Evolutionary conservation across 495 filamentous ascomycete genomes (phyloP), one percentile per base, ranked within the genome.

Genomic region (Podospora fimiseda): DNA sequence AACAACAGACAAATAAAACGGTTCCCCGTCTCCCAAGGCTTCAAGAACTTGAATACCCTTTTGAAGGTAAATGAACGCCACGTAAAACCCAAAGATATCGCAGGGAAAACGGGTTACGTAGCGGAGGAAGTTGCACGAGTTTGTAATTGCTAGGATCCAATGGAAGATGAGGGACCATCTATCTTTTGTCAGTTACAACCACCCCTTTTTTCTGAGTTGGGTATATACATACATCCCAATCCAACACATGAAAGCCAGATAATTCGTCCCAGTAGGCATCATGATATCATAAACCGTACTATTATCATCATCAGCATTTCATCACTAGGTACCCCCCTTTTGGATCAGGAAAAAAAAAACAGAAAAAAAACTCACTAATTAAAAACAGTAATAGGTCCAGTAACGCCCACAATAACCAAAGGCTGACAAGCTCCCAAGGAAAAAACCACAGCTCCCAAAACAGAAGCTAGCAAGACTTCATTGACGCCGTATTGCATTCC

Each of bases 51-150:
- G 87, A 51, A 91, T 81, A 5, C 88, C 88, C 64, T 90, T 92
- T 55, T 91, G 86, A 13, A 93, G 74, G 61, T 93, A 93, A 63
- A 91, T 88, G 63, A 85, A 87, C 43, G 87, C 88, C 40, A 93
- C 88, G 64, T 93, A 93, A 65, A 91, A 90, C 4, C 88, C 88
- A 60, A 93, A 92, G 57, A 88, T 89, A 61, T 93, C 88, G 62
- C 88, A 90, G 38, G 86, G 86, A 62, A 93, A 93, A 9, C 86
- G 78, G 9, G 88, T 92, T 19, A 93, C 88, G 64, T 88, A 91
- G 58, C 78, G 83, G 2, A 93, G 70, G 48, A 75, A 87, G 66
- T 93, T 89, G 67, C 88, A 90, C 9, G 84, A 76, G 60, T 93
- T 93, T 4, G 85, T 87, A 42, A 90, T 75, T 18, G 88, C 88